A percentile compares a stretch with the other conserved stretches of the same genome.
phyloP scores from a whole-genome alignment of 345 rosid species.

The Viola odorata region DNA sequence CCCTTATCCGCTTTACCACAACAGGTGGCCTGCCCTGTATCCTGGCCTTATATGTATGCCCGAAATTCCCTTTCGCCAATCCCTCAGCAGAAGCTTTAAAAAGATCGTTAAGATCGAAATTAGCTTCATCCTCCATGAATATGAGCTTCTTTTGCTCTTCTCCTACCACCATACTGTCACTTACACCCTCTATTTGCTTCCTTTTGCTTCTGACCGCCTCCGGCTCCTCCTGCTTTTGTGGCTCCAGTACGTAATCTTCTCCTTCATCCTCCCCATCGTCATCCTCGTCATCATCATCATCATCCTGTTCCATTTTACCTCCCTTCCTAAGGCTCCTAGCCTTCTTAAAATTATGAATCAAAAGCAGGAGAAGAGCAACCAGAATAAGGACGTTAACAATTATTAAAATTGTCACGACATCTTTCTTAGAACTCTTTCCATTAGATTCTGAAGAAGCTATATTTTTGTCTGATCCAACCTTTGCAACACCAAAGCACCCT shows the following conservation, averaged over 20 bases:
- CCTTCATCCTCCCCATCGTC: constrained; percentile 1
- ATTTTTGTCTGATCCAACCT: not conserved
- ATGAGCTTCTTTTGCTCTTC: constrained; percentile 32
- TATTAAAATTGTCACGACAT: constrained; percentile 15
- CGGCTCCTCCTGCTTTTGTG: too few species aligned
- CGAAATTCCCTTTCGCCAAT: constrained; percentile 44
- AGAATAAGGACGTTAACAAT: constrained; percentile 31
- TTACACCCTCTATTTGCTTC: not conserved
- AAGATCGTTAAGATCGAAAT: constrained; percentile 36
- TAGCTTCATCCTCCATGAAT: constrained; percentile 23
- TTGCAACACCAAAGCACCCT: constrained; percentile 11
- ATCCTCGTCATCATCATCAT: not conserved
- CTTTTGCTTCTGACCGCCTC: too few species aligned
- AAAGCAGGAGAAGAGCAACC: constrained; percentile 28
- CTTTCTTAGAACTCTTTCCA: constrained; percentile 1
- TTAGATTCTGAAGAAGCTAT: not conserved
- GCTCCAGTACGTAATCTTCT: not conserved
- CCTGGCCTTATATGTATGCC: constrained; percentile 40
- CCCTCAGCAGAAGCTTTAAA: constrained; percentile 49
- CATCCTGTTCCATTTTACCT: not conserved
- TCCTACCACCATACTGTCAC: not conserved
- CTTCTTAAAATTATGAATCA: constrained; percentile 30
- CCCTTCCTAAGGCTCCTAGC: constrained; percentile 19
- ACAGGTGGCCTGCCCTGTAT: constrained; percentile 28
- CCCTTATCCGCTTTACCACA: constrained; percentile 39